Evolutionary conservation across 2,329 filamentous ascomycete species (phyloP).

Genomic region (Diplodia intermedia): DNA sequence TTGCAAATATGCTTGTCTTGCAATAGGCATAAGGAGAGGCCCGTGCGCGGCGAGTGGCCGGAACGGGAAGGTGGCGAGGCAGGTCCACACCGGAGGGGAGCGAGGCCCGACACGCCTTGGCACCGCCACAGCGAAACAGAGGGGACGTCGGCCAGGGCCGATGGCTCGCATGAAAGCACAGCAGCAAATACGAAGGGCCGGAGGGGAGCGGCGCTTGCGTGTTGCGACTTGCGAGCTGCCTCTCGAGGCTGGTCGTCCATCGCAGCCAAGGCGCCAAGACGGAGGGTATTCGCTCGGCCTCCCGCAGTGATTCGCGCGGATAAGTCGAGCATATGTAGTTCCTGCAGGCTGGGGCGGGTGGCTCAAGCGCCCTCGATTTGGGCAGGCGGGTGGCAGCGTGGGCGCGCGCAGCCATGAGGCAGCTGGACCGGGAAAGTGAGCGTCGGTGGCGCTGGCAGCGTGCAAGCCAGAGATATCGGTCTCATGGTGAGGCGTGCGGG

Average conservation of each 20-base stretch:
- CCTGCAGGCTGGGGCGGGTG: constrained; percentile 3
- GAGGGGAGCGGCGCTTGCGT: background rate
- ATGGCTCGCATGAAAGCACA: background rate
- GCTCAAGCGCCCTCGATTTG: background rate
- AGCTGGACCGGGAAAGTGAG: background rate
- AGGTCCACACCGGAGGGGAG: background rate
- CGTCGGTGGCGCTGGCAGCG: background rate
- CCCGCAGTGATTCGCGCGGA: constrained; percentile 19
- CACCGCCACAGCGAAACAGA: background rate
- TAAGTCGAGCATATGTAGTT: constrained; percentile 1
- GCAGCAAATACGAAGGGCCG: constrained; percentile 8
- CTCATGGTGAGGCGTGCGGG: background rate
- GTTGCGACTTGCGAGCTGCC: constrained; percentile 10
- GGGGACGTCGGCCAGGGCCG: background rate
- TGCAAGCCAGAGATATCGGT: background rate
- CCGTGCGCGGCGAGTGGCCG: background rate
- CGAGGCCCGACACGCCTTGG: background rate
- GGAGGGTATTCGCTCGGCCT: background rate
- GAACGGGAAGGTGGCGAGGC: background rate
- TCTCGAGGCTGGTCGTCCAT: constrained; percentile 11
- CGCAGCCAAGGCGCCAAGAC: constrained; percentile 23
- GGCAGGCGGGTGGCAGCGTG: constrained; percentile 2
- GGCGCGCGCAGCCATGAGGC: background rate
- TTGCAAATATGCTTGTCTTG: background rate
- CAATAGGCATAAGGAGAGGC: constrained; percentile 12